These are phyloP conservation scores for Diaporthe helianthi DNA, from an alignment of 2,329 filamentous ascomycete species.

Conservation along the genomic window DNA sequence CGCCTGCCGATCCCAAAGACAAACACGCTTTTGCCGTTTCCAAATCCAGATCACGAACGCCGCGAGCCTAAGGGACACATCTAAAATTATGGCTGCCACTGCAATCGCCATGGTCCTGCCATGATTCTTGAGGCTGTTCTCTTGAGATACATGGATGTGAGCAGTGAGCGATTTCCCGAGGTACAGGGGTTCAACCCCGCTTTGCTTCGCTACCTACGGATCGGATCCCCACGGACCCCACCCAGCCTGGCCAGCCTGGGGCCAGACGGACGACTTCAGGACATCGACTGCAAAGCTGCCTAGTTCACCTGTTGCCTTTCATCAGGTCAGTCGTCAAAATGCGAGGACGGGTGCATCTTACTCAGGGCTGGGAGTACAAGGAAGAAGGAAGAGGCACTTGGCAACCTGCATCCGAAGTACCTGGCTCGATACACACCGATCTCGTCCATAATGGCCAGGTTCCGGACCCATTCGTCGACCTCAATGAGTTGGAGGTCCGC, in stretches of 20 bases:
- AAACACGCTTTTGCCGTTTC: constrained; percentile 38
- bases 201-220: too few species aligned
- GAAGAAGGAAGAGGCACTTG: constrained; percentile 61
- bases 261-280: too few species aligned
- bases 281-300: too few species aligned
- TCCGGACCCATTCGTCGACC: constrained; percentile 74
- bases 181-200: too few species aligned
- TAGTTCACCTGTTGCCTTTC: too few species aligned
- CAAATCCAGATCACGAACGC: constrained; percentile 40
- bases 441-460: constrained; percentile 68
- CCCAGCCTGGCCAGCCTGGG: too few species aligned
- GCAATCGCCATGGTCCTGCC: constrained; percentile 37
- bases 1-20: constrained; percentile 27
- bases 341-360: constrained; percentile 55
- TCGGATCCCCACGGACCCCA: too few species aligned
- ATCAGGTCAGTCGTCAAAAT: too few species aligned
- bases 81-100: constrained; percentile 42
- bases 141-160: not conserved
- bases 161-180: constrained; percentile 28
- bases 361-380: constrained; percentile 67
- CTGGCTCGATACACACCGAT: constrained; percentile 72
- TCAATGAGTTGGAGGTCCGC: constrained; percentile 76
- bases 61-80: constrained; percentile 34
- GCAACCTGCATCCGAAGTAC: constrained; percentile 66
- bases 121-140: constrained; percentile 23